These are phyloP conservation scores for Moringa oleifera DNA, from an alignment of 345 rosid species.

Conservation along the genomic window DNA sequence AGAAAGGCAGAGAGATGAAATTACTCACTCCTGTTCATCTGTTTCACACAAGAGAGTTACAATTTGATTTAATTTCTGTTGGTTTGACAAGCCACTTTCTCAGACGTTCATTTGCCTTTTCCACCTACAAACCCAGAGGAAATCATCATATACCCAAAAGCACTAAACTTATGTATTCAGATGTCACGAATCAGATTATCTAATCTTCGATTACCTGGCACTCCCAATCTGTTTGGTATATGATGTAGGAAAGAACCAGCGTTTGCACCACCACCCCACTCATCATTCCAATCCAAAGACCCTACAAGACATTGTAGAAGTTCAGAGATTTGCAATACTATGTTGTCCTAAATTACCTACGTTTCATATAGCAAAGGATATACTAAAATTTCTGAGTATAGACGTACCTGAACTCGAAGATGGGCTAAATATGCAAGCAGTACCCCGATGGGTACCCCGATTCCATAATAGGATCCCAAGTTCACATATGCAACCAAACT, in stretches of 20 bases:
- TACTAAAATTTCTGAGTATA: neutral
- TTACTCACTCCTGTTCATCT: too few relatives aligned
- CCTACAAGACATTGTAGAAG: slow-evolving; percentile 20
- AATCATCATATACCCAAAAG: too few relatives aligned
- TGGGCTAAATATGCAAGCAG: slow-evolving; percentile 24
- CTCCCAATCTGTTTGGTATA: slow-evolving; percentile 35
- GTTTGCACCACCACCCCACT: slow-evolving; percentile 28
- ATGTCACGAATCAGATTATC: too few relatives aligned
- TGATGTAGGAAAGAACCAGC: slow-evolving; percentile 16
- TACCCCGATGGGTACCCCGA: slow-evolving; percentile 44
- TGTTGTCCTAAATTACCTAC: neutral
- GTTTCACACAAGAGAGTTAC: too few relatives aligned
- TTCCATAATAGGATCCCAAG: slow-evolving; percentile 37
- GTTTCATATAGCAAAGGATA: too few relatives aligned
- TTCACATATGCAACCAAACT: slow-evolving; percentile 37
- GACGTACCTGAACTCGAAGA: slow-evolving; percentile 35
- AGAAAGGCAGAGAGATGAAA: too few relatives aligned
- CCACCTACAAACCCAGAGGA: too few relatives aligned
- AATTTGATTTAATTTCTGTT: too few relatives aligned
- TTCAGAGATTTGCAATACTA: neutral
- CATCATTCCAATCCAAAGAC: slow-evolving; percentile 35
- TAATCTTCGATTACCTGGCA: slow-evolving; percentile 19
- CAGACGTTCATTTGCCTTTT: too few relatives aligned
- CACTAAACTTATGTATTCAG: too few relatives aligned
- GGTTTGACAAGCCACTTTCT: too few relatives aligned